Conservation (phyloP, 441 rosid genomes). For the Populus trichocarpa region DNA sequence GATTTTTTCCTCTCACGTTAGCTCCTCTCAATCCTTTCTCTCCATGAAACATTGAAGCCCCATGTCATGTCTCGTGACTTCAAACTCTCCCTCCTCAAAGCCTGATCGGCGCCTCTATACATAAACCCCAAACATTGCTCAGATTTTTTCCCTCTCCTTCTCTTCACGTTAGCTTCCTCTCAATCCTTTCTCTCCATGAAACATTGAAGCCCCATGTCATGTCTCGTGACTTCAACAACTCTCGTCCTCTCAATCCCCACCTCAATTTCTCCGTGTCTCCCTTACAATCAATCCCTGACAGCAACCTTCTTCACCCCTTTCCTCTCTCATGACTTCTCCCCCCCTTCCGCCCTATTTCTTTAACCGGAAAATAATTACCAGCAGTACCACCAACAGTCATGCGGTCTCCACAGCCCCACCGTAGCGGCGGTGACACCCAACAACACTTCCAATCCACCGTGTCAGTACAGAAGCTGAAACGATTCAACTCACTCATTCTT, state of each 20-base stretch:
- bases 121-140: not conserved
- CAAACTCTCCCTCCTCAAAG: conserved; percentile 9
- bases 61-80: conserved; percentile 28
- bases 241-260: conserved; percentile 5
- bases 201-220: conserved; percentile 9
- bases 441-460: conserved; percentile 71
- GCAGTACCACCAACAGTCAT: conserved; percentile 23
- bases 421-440: conserved; percentile 53
- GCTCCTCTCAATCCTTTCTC: not conserved
- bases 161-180: not conserved
- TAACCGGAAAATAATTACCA: not conserved
- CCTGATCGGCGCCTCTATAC: too few relatives aligned
- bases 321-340: conserved; percentile 13
- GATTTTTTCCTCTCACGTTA: not conserved
- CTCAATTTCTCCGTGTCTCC: not conserved
- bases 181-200: conserved; percentile 13
- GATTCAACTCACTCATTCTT: conserved; percentile 72
- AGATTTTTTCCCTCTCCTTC: not conserved
- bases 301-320: not conserved
- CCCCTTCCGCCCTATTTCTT: not conserved
- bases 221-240: conserved; percentile 25
- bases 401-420: conserved; percentile 62
- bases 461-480: conserved; percentile 65
- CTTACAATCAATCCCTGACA: not conserved
- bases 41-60: conserved; percentile 12